Conservation (phyloP, 495 filamentous ascomycete genomes). For the Xylaria nigripes region DNA sequence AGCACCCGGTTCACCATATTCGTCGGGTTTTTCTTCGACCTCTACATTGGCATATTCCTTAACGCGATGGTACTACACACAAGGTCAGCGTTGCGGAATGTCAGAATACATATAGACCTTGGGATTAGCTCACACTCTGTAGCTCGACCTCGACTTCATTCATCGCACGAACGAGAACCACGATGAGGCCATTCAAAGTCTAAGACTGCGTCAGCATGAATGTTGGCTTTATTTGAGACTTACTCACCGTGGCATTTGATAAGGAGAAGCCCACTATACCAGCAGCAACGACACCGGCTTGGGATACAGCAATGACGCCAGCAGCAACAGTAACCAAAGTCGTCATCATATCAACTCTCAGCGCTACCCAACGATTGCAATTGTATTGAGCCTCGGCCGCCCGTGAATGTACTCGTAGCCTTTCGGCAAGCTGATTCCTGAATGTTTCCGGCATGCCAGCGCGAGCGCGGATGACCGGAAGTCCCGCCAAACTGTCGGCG, state of each 20-base stretch:
- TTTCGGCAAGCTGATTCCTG: slow-evolving; percentile 34
- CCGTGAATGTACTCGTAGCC: slow-evolving; percentile 30
- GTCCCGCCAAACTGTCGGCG: slow-evolving; percentile 39
- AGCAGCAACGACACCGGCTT: slow-evolving; percentile 32
- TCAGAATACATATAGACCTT: not conserved
- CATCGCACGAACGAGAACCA: slow-evolving; percentile 37
- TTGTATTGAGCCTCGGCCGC: slow-evolving; percentile 40
- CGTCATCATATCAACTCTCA: slow-evolving; percentile 41
- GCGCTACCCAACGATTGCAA: slow-evolving; percentile 43
- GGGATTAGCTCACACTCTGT: slow-evolving; percentile 30
- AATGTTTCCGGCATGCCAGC: slow-evolving; percentile 38
- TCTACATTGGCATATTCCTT: slow-evolving; percentile 39
- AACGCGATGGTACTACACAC: slow-evolving; percentile 34
- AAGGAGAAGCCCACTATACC: slow-evolving; percentile 44
- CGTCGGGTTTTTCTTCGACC: slow-evolving; percentile 35
- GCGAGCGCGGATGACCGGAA: slow-evolving; percentile 41
- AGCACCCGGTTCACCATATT: slow-evolving; percentile 15
- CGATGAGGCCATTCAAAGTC: slow-evolving; percentile 38
- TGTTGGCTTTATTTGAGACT: not conserved
- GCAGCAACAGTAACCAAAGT: slow-evolving; percentile 39
- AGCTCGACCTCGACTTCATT: slow-evolving; percentile 45
- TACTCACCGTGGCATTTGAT: slow-evolving; percentile 36
- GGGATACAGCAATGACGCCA: slow-evolving; percentile 38
- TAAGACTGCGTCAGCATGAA: slow-evolving; percentile 4
- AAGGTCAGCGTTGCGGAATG: not conserved